Conservation (phyloP, 495 filamentous ascomycete species). For the Staphylotrichum tortipilum region DNA sequence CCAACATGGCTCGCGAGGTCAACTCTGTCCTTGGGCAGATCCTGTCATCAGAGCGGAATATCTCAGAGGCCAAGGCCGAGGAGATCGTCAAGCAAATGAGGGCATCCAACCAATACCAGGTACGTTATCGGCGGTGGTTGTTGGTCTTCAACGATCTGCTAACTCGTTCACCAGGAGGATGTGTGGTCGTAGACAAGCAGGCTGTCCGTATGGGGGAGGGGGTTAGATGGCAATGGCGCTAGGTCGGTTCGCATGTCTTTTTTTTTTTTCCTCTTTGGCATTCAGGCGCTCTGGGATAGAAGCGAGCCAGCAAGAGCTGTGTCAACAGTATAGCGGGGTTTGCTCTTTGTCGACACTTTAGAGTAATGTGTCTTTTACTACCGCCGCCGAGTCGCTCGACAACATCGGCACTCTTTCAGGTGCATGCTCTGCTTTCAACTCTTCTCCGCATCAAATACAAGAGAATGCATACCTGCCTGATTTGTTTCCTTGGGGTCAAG, state of each 20-base stretch:
- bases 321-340: constrained; percentile 9
- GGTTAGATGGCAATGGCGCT: constrained; percentile 7
- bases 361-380: constrained; percentile 2
- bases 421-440: not conserved
- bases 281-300: constrained; percentile 8
- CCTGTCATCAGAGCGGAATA: constrained; percentile 68
- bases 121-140: constrained; percentile 25
- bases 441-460: not conserved
- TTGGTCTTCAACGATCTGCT: constrained; percentile 6
- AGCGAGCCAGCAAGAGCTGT: constrained; percentile 9
- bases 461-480: not conserved
- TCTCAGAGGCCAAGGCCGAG: constrained; percentile 78
- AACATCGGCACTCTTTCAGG: too few relatives aligned
- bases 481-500: too few relatives aligned
- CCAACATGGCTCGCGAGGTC: constrained; percentile 97
- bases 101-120: constrained; percentile 89
- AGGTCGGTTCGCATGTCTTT: constrained; percentile 2
- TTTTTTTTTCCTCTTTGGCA: too few relatives aligned
- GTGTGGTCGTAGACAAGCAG: constrained; percentile 63
- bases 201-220: not conserved
- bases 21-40: constrained; percentile 78
- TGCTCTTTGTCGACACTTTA: constrained; percentile 3
- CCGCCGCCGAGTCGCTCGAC: too few relatives aligned
- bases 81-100: constrained; percentile 96
- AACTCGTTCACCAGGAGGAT: constrained; percentile 52